phyloP scores from a whole-genome alignment of 768 basidiomycete genomes.

The Tulasnella sp. region DNA sequence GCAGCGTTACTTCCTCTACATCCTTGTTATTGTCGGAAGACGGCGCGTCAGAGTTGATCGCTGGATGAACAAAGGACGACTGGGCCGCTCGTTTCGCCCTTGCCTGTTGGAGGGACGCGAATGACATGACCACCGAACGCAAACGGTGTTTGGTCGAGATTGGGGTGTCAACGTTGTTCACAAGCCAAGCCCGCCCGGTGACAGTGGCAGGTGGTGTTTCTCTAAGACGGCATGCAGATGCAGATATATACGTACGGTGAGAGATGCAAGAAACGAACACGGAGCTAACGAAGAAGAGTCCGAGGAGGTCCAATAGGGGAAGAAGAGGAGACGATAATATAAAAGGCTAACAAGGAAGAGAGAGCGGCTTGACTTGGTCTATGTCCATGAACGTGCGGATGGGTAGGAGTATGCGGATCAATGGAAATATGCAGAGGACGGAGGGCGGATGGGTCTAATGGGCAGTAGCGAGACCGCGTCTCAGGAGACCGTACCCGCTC shows the following conservation, averaged over 20 bases:
- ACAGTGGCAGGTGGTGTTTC: background rate
- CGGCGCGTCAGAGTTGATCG: background rate
- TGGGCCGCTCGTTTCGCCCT: background rate
- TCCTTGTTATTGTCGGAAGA: background rate
- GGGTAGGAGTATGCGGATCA: background rate
- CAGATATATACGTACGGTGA: background rate
- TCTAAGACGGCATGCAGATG: background rate
- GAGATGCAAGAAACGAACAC: background rate
- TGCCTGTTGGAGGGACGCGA: background rate
- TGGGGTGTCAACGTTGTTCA: no score
- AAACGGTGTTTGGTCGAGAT: background rate
- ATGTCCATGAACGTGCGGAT: background rate
- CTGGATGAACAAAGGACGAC: background rate
- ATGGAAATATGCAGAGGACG: background rate
- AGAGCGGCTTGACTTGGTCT: background rate
- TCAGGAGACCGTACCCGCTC: constrained; percentile 12
- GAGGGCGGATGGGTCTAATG: background rate
- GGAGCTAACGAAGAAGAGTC: background rate
- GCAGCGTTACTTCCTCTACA: background rate
- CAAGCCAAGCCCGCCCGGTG: no score
- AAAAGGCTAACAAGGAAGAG: background rate
- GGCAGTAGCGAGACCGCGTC: background rate
- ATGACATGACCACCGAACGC: background rate
- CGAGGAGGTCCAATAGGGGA: background rate
- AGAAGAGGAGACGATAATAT: background rate